A percentile compares a stretch with the other conserved stretches of the same genome.
These are phyloP conservation scores for Murraya koenigii DNA, from an alignment of 345 rosid genomes.

Conservation along the genomic window DNA sequence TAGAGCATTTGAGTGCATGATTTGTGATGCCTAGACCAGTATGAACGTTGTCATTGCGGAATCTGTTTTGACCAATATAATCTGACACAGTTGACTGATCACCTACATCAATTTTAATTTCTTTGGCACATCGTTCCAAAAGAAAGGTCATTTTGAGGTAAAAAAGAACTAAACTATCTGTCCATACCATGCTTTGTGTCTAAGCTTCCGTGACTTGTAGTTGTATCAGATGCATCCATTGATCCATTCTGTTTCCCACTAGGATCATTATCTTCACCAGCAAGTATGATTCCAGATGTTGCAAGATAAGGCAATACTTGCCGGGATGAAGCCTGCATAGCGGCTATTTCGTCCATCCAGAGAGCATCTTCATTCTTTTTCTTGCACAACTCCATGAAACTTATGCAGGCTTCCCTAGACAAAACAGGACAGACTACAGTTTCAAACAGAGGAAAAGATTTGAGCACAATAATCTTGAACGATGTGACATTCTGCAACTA, in stretches of 20 bases:
- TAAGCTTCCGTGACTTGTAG: slow-evolving; percentile 49
- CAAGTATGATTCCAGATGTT: slow-evolving; percentile 77
- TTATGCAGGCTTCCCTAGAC: slow-evolving; percentile 88
- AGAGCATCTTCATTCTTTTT: slow-evolving; percentile 89
- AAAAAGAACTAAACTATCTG: neutral
- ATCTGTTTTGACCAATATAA: neutral
- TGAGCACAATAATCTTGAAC: neutral
- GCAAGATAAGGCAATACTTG: slow-evolving; percentile 72
- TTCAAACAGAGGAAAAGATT: neutral
- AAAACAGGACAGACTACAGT: slow-evolving; percentile 5
- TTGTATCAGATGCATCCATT: slow-evolving; percentile 40
- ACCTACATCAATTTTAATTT: neutral
- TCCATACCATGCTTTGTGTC: slow-evolving; percentile 58
- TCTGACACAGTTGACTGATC: neutral
- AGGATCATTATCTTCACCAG: slow-evolving; percentile 65
- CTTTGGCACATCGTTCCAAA: neutral
- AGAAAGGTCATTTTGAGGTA: slow-evolving; percentile 9
- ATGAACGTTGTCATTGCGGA: neutral
- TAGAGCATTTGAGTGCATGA: neutral
- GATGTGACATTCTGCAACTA: neutral
- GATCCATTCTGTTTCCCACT: slow-evolving; percentile 39
- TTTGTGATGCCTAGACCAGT: neutral
- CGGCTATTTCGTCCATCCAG: slow-evolving; percentile 93
- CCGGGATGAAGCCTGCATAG: slow-evolving; percentile 78
- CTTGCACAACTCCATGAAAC: slow-evolving; percentile 87